phyloP scores from a whole-genome alignment of 768 basidiomycete genomes.

The Gyrodon lividus region DNA sequence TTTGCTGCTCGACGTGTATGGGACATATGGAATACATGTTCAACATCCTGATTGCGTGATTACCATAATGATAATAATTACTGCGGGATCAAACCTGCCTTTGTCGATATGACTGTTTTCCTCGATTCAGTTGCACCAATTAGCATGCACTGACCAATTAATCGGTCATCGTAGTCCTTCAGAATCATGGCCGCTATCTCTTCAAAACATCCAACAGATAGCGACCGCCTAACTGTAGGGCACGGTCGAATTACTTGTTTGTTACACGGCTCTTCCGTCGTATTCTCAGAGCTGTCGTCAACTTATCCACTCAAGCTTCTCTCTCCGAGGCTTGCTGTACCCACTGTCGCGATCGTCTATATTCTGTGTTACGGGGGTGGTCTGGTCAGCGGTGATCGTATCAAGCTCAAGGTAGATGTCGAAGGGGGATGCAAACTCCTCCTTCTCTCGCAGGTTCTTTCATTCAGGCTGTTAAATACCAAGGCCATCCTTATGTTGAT shows the following conservation, averaged over 20 bases:
- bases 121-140: not conserved
- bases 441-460: conserved; percentile 76
- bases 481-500: conserved; percentile 1
- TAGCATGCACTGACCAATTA: not conserved
- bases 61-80: conserved; percentile 23
- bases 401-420: conserved; percentile 63
- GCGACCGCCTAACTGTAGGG: conserved; percentile 35
- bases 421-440: conserved; percentile 57
- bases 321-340: conserved; percentile 57
- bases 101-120: not conserved
- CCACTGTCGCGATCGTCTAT: conserved; percentile 67
- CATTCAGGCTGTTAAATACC: conserved; percentile 17
- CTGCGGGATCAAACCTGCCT: not conserved
- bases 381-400: conserved; percentile 79
- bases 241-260: conserved; percentile 57
- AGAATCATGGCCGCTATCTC: not conserved
- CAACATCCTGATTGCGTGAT: conserved; percentile 17
- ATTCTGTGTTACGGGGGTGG: conserved; percentile 89
- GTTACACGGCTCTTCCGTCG: conserved; percentile 51
- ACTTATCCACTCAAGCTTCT: conserved; percentile 88
- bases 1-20: conserved; percentile 37
- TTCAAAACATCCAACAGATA: not conserved
- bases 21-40: conserved; percentile 35
- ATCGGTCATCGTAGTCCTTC: not conserved
- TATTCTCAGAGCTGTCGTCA: conserved; percentile 73